Base-by-base conservation (phyloP, 768 basidiomycete genomes). In the Pleurotus citrinopileatus region DNA sequence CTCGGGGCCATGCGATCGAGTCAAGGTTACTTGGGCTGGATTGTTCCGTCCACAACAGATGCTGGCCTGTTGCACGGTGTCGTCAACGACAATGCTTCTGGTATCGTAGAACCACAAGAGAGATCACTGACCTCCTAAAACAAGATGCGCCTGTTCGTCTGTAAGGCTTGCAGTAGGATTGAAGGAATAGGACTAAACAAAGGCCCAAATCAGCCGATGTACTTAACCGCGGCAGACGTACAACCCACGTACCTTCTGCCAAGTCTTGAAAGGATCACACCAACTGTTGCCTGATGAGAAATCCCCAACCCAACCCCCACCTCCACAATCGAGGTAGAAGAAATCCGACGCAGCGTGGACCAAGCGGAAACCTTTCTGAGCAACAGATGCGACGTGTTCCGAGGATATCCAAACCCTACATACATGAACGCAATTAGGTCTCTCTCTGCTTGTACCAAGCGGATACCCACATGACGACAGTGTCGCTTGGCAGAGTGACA, bases 271-370 rank as follows among this genome's bases (percentile, higher is more conserved):
- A 0, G 87, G 86, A 60, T 86, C 85, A 61, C 86, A 89, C 85
- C 87, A 89, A 60, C 81, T 83, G 56, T 81, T 82, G 3, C 81
- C 78, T 37, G 42, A 58, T 40, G 55, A 13, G 46, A 51, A 50
- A 27, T 78, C 65, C 0, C 86, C 87, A 8, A 89, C 68, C 86
- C 87, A 91, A 25, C 75, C 83, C 6, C 89, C 89, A 1, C 67
- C 81, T 29, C 89, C 89, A 58, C 87, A 89, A 60, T 91, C 89
- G 75, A 92, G 80, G 67, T 92, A 92, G 71, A 92, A 91, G 67
- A 81, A 87, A 62, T 91, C 82, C 5, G 82, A 84, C 0, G 88
- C 76, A 1, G 84, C 80, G 53, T 91, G 88, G 2, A 94, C 70
- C 40, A 93, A 61, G 38, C 74, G 69, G 70, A 74, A 81, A 0